These are phyloP conservation scores for Trapa incisa DNA, from an alignment of 345 rosid genomes.

Conservation along the genomic window DNA sequence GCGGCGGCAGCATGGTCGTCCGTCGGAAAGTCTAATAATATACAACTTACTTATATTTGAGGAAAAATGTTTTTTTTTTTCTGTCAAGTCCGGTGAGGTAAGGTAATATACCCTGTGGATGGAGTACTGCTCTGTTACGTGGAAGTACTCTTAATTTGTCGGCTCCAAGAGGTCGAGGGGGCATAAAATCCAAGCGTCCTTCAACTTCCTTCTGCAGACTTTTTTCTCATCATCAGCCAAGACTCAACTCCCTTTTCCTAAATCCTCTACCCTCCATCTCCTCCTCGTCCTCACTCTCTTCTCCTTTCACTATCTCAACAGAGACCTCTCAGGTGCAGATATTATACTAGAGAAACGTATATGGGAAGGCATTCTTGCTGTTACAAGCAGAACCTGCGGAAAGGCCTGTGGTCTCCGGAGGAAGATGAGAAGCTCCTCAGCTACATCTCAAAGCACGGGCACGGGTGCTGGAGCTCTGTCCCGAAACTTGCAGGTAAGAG, in stretches of 20 bases:
- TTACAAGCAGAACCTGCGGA: conserved; percentile 64
- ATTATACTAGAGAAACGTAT: not conserved
- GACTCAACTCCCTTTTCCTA: not conserved
- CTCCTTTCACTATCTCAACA: not conserved
- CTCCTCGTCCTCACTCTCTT: not conserved
- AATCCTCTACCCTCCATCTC: not conserved
- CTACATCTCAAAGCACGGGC: conserved; percentile 57
- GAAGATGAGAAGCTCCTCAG: conserved; percentile 76
- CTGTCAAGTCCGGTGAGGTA: no score
- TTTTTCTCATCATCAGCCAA: no score
- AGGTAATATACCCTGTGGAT: no score
- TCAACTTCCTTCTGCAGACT: not conserved
- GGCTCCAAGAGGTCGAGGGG: not conserved
- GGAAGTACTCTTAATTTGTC: no score
- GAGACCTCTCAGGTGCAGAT: not conserved
- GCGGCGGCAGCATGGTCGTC: no score
- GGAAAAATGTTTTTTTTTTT: no score
- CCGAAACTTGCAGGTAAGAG: conserved; percentile 58
- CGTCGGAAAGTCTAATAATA: no score
- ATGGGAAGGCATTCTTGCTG: conserved; percentile 84
- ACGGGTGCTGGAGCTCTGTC: conserved; percentile 87
- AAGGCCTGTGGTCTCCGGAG: conserved; percentile 92
- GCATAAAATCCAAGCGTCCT: conserved; percentile 2
- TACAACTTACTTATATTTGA: no score
- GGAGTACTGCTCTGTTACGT: no score